A percentile compares a stretch with the other conserved stretches of the same genome.
Evolutionary conservation across 441 rosid species (phyloP).

Genomic region (Populus hybrid): DNA sequence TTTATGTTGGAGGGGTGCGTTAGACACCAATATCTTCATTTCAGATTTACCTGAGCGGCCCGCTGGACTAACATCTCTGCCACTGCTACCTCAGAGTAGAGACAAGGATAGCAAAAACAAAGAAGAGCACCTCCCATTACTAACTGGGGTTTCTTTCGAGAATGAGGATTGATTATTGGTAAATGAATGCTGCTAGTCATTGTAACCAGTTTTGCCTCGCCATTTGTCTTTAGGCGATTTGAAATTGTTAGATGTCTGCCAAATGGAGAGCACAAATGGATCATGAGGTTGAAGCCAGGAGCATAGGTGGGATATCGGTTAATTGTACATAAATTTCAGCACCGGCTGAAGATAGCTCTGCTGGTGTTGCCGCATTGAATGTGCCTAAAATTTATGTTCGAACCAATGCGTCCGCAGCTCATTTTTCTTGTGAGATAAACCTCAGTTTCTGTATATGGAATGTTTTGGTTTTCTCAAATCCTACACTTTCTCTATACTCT

Average conservation of each 20-base stretch:
- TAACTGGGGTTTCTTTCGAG: conserved; percentile 62
- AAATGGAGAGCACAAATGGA: conserved; percentile 15
- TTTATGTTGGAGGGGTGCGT: not conserved
- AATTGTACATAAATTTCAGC: conserved; percentile 27
- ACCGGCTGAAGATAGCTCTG: conserved; percentile 52
- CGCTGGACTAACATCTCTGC: conserved; percentile 29
- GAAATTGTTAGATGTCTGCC: conserved; percentile 6
- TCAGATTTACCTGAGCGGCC: conserved; percentile 83
- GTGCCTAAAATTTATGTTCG: conserved; percentile 15
- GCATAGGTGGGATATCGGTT: conserved; percentile 15
- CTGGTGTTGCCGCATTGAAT: conserved; percentile 16
- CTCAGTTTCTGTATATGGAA: conserved; percentile 12
- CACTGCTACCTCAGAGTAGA: conserved; percentile 46
- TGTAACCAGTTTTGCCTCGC: not conserved
- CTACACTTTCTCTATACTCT: not conserved
- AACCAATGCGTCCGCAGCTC: conserved; percentile 4
- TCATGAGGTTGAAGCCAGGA: conserved; percentile 10
- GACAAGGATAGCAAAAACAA: conserved; percentile 55
- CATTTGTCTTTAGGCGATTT: not conserved
- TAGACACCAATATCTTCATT: not conserved
- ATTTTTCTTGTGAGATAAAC: not conserved
- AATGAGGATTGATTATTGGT: conserved; percentile 55
- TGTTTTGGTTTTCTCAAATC: not conserved
- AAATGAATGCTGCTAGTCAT: not conserved
- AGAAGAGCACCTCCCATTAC: conserved; percentile 80